Conservation (phyloP, 352 stramenopile genomes). For the Globisporangium cylindrosporum region DNA sequence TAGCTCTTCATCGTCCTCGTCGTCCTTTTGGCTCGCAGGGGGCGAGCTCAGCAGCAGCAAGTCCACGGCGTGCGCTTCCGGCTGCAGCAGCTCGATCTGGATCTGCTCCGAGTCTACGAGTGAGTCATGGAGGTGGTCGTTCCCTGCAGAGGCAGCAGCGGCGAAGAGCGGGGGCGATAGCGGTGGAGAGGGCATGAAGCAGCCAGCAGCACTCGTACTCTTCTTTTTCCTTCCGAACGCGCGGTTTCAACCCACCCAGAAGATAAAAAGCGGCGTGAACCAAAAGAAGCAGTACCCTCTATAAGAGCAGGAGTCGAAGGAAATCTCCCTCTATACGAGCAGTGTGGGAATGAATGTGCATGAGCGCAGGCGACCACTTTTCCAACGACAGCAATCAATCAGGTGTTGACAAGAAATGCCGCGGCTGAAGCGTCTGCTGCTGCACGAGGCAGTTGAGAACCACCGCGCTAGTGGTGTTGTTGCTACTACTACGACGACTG, state of each 20-base stretch:
- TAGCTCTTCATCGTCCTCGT: constrained; percentile 24
- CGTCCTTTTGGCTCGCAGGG: constrained; percentile 13
- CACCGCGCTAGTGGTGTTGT: neutral
- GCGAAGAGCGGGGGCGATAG: neutral
- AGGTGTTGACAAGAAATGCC: constrained; percentile 27
- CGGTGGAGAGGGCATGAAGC: constrained; percentile 6
- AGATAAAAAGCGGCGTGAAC: neutral
- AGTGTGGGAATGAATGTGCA: neutral
- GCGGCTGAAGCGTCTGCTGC: constrained; percentile 32
- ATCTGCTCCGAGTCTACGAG: neutral
- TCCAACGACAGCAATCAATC: constrained; percentile 1
- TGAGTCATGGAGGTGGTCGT: neutral
- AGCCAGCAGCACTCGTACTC: neutral
- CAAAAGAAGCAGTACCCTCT: constrained; percentile 11
- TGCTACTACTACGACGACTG: neutral
- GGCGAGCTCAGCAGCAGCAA: constrained; percentile 14
- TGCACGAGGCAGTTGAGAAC: constrained; percentile 3
- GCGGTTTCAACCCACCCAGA: constrained; percentile 15
- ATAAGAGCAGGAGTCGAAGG: constrained; percentile 5
- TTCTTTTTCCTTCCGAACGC: constrained; percentile 6
- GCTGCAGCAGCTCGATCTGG: neutral
- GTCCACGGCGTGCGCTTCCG: neutral
- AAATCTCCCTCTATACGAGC: constrained; percentile 10
- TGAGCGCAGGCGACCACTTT: neutral
- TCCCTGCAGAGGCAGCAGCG: neutral